Evolutionary conservation across 2,329 filamentous ascomycete species (phyloP).

Genomic region (Penicillium sp.): DNA sequence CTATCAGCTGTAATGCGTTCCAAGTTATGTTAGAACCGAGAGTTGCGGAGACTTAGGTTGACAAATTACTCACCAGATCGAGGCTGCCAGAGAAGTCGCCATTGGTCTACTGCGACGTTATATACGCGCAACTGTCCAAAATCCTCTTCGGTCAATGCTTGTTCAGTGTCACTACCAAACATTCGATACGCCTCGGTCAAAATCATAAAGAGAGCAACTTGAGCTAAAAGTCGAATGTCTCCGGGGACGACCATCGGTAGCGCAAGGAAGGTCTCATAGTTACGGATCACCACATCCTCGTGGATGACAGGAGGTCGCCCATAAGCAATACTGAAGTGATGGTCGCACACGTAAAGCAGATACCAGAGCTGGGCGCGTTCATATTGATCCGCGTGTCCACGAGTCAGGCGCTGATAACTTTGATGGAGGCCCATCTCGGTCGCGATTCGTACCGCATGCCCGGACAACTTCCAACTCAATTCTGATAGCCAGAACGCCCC

Average conservation of each 20-base stretch:
- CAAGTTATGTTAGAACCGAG: slow-evolving; percentile 7
- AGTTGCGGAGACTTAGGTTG: neutral
- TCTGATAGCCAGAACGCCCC: slow-evolving; percentile 65
- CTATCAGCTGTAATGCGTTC: slow-evolving; percentile 39
- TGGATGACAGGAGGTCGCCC: slow-evolving; percentile 59
- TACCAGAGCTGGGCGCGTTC: slow-evolving; percentile 63
- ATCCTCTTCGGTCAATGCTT: slow-evolving; percentile 53
- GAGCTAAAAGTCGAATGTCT: slow-evolving; percentile 58
- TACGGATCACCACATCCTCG: slow-evolving; percentile 58
- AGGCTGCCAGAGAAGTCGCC: slow-evolving; percentile 52
- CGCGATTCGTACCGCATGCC: slow-evolving; percentile 58
- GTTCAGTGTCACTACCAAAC: slow-evolving; percentile 57
- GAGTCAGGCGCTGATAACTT: slow-evolving; percentile 52
- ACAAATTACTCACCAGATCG: slow-evolving; percentile 40
- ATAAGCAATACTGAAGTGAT: slow-evolving; percentile 64
- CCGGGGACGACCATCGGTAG: slow-evolving; percentile 53
- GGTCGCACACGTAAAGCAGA: slow-evolving; percentile 64
- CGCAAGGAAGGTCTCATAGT: slow-evolving; percentile 58
- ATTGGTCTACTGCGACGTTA: slow-evolving; percentile 53
- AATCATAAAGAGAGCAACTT: slow-evolving; percentile 60
- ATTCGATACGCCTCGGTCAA: slow-evolving; percentile 57
- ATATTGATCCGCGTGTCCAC: slow-evolving; percentile 51
- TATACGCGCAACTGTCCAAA: slow-evolving; percentile 50
- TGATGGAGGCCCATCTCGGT: slow-evolving; percentile 59
- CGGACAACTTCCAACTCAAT: slow-evolving; percentile 62